Evolutionary conservation across 164 flowering plant genomes (phyloP), one percentile per base, ranked within the genome.

Genomic region (Magnolia officinalis): DNA sequence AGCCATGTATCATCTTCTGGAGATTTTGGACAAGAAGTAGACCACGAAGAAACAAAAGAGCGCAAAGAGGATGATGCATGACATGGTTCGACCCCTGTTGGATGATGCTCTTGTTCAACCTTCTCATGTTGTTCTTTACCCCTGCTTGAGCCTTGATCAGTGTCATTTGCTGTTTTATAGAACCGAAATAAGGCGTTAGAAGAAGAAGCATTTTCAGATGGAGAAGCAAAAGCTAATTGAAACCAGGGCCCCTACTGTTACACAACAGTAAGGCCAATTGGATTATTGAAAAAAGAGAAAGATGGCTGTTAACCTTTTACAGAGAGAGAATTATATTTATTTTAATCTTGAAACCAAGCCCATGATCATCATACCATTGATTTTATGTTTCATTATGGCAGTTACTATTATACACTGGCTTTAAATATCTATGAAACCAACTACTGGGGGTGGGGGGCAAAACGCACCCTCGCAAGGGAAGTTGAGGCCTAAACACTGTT

Each of bases 101-200:
- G 76, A 92, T 82, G 73, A 94, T 88, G 82, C 90, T 88, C 83
- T 75, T 87, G 85, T 88, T 94, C 83, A 94, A 78, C 82, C 88
- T 85, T 85, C 96, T 89, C 85, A 92, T 78, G 79, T 92, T 94
- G 87, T 91, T 91, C 87, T 94, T 94, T 79, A 94, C 91, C 16
- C 94, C 93, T 18, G 96, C 96, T 84, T 92, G 94, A 82, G 93
- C 97, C 85, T 89, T 89, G 18, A 90, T 83, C 80, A 94, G 63
- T 3, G 92, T 89, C 95, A 89, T 90, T 91, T 93, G 96, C 98
- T 93, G 91, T 55, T 55, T 55, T 9, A 55, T 37, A 37, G 11
- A 55, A 16, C 51, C 71, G 14, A 29, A 31, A 31, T 31, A 68
- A 31, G 45, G 71, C 4, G 6, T 68, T 31, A 68, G 71, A 9